Conservation (phyloP, 805 yeast species). For the Hanseniaspora jakobsenii region DNA sequence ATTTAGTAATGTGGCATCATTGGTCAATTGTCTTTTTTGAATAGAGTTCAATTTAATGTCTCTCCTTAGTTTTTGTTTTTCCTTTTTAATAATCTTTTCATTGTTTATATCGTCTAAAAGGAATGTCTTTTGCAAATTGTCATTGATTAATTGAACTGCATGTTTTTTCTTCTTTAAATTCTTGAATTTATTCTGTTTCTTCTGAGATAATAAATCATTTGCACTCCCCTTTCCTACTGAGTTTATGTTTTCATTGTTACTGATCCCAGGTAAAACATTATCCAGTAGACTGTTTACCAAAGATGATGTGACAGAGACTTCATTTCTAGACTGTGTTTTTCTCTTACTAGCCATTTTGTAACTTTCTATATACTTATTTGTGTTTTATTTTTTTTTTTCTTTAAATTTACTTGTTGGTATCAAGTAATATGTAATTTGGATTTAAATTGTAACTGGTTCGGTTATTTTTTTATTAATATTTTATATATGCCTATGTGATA, state of each 20-base stretch:
- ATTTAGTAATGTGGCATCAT: slow-evolving; percentile 28
- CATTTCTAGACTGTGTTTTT: neutral
- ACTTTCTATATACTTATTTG: too few relatives aligned
- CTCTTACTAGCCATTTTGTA: slow-evolving; percentile 2
- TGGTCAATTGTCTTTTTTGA: slow-evolving; percentile 22
- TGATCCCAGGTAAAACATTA: slow-evolving; percentile 16
- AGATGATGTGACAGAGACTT: slow-evolving; percentile 2
- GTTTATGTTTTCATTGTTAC: slow-evolving; percentile 26
- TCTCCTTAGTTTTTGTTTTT: slow-evolving; percentile 26
- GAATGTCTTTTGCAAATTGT: slow-evolving; percentile 27
- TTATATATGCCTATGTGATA: too few relatives aligned
- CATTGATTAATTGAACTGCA: slow-evolving; percentile 32
- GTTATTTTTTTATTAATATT: too few relatives aligned
- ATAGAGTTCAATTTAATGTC: slow-evolving; percentile 20
- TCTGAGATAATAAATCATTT: slow-evolving; percentile 26
- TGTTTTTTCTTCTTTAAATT: slow-evolving; percentile 21
- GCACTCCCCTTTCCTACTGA: slow-evolving; percentile 35
- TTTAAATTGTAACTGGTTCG: too few relatives aligned
- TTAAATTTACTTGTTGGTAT: too few relatives aligned
- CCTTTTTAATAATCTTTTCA: slow-evolving; percentile 28
- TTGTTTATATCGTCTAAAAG: slow-evolving; percentile 29
- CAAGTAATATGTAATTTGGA: too few relatives aligned
- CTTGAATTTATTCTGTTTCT: slow-evolving; percentile 13
- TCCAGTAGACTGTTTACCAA: slow-evolving; percentile 12
- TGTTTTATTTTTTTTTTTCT: too few relatives aligned